These are phyloP conservation scores for Lenzites betulinus DNA, from an alignment of 768 basidiomycete species.

Conservation along the genomic window DNA sequence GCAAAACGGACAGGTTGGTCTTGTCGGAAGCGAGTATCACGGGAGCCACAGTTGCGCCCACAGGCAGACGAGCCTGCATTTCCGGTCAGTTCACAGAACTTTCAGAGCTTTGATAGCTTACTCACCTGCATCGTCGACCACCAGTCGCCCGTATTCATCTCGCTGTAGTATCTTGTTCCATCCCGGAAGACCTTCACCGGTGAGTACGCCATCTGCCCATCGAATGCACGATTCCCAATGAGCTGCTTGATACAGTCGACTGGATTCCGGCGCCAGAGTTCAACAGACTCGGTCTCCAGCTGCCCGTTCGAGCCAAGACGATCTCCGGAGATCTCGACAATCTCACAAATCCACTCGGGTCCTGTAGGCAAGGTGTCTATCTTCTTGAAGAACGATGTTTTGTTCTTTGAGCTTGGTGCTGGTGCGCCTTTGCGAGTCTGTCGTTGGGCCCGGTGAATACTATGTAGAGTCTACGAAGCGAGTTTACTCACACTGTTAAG, in stretches of 20 bases:
- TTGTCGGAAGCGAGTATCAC: conserved; percentile 33
- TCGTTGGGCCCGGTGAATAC: background rate
- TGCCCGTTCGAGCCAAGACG: background rate
- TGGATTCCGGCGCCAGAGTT: conserved; percentile 15
- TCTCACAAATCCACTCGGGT: conserved; percentile 8
- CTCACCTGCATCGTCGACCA: conserved; percentile 31
- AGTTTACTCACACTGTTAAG: background rate
- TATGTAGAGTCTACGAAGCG: background rate
- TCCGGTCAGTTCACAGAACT: no score
- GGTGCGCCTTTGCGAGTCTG: background rate
- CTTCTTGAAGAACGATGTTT: background rate
- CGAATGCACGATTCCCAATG: conserved; percentile 12
- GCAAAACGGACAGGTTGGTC: conserved; percentile 28
- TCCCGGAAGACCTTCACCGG: conserved; percentile 2
- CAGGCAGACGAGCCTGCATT: no score
- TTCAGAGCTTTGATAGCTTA: no score
- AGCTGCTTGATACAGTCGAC: conserved; percentile 5
- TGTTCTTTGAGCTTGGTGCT: background rate
- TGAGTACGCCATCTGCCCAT: background rate
- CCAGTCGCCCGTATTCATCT: conserved; percentile 26
- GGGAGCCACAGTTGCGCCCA: conserved; percentile 26
- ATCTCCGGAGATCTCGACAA: conserved; percentile 4
- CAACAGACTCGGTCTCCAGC: conserved; percentile 2
- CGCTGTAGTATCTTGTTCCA: background rate
- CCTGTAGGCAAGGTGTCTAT: conserved; percentile 6